Percentiles rank a stretch among this genome's conserved stretches.
These are phyloP conservation scores for Apiospora pterosperma DNA, from an alignment of 2,329 filamentous ascomycete species.

Conservation along the genomic window DNA sequence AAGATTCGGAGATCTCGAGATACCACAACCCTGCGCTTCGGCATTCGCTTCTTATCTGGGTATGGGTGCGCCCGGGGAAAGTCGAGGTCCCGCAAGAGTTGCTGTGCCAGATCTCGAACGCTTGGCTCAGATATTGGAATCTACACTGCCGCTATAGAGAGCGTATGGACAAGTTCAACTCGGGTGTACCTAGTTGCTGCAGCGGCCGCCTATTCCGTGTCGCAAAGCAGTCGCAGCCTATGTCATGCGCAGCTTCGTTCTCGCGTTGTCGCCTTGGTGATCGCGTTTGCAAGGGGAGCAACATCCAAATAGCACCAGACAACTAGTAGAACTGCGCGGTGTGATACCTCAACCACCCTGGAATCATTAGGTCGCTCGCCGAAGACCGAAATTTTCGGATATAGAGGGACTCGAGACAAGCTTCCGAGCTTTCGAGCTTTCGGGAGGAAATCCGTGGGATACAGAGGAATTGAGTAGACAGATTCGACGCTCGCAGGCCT, in stretches of 20 bases:
- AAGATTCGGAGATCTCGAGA: not conserved
- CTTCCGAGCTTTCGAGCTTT: not conserved
- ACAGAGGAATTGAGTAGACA: not conserved
- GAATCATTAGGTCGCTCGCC: not conserved
- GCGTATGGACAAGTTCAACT: not conserved
- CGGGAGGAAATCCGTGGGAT: not conserved
- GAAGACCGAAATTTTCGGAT: not conserved
- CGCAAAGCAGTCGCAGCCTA: not conserved
- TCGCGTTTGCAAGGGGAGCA: not conserved
- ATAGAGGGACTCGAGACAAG: not conserved
- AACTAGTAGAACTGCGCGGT: not conserved
- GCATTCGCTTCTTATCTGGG: not conserved
- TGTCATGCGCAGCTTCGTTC: not conserved
- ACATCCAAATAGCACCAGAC: not conserved
- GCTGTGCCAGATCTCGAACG: not conserved
- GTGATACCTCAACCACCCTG: not conserved
- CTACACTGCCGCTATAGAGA: not conserved
- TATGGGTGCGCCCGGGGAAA: not conserved
- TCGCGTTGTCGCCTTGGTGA: not conserved
- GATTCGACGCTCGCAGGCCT: conserved; percentile 1
- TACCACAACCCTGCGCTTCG: not conserved
- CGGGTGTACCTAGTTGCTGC: not conserved
- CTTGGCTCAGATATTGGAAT: not conserved
- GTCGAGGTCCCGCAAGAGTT: not conserved
- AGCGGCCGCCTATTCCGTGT: not conserved